Conservation (phyloP, 2,329 filamentous ascomycete genomes). For the Helotiales sp. region DNA sequence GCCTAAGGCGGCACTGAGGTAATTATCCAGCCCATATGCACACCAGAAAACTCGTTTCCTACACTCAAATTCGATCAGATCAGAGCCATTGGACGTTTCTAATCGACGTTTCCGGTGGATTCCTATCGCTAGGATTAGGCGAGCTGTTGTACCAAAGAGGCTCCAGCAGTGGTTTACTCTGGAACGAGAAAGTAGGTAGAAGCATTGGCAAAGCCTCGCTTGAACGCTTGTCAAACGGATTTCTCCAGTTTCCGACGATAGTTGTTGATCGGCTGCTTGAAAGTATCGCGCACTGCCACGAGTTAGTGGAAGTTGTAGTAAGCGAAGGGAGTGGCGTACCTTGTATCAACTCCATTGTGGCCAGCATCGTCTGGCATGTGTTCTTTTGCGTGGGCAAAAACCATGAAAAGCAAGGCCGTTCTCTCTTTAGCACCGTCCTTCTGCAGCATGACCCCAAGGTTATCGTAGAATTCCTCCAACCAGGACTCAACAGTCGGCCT, state of each 20-base stretch:
- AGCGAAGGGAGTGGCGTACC: no score
- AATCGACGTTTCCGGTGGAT: slow-evolving; percentile 36
- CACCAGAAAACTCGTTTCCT: slow-evolving; percentile 67
- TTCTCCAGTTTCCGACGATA: slow-evolving; percentile 43
- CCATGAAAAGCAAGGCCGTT: slow-evolving; percentile 52
- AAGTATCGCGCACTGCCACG: slow-evolving; percentile 39
- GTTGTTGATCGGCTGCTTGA: slow-evolving; percentile 41
- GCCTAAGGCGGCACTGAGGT: slow-evolving; percentile 66
- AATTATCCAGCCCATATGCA: slow-evolving; percentile 67
- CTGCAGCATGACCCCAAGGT: slow-evolving; percentile 47
- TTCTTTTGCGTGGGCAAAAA: slow-evolving; percentile 55
- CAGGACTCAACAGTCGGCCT: slow-evolving; percentile 57
- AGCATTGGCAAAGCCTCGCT: slow-evolving; percentile 47
- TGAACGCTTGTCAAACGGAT: slow-evolving; percentile 47
- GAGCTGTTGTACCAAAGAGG: slow-evolving; percentile 43
- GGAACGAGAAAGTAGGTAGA: slow-evolving; percentile 43
- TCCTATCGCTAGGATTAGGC: slow-evolving; percentile 44
- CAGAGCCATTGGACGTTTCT: slow-evolving; percentile 35
- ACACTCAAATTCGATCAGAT: slow-evolving; percentile 52
- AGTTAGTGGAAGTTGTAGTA: no score
- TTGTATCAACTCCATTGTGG: slow-evolving; percentile 23
- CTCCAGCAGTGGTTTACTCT: slow-evolving; percentile 46
- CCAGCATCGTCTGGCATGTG: slow-evolving; percentile 38
- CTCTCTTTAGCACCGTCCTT: slow-evolving; percentile 48
- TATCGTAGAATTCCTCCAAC: slow-evolving; percentile 54